These are phyloP conservation scores for Reticulascus tulasneorum DNA, from an alignment of 2,329 filamentous ascomycete genomes.

Conservation along the genomic window DNA sequence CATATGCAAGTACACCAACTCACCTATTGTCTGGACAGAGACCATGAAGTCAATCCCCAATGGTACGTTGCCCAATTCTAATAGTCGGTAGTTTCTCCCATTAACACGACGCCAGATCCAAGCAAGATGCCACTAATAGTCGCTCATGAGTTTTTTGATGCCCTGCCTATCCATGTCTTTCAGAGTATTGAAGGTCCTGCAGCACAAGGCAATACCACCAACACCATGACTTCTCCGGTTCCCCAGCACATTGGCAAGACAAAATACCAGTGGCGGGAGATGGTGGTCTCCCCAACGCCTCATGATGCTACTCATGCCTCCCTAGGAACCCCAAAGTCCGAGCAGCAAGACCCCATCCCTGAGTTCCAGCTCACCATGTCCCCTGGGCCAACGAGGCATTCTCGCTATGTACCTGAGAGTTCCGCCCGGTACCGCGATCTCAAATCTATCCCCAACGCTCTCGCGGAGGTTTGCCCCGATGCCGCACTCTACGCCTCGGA, in stretches of 20 bases:
- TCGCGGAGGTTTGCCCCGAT: slow-evolving; percentile 89
- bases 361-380: slow-evolving; percentile 88
- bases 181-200: slow-evolving; percentile 55
- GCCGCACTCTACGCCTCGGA: slow-evolving; percentile 74
- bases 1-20: slow-evolving; percentile 67
- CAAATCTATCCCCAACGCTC: slow-evolving; percentile 60
- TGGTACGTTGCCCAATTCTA: slow-evolving; percentile 36
- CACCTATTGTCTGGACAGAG: slow-evolving; percentile 86
- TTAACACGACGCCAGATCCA: slow-evolving; percentile 39
- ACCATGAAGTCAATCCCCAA: slow-evolving; percentile 78
- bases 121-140: slow-evolving; percentile 85
- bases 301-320: slow-evolving; percentile 48
- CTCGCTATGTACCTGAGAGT: slow-evolving; percentile 77
- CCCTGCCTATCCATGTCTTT: slow-evolving; percentile 92
- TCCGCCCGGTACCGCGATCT: slow-evolving; percentile 76
- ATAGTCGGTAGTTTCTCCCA: slow-evolving; percentile 1
- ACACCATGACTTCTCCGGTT: slow-evolving; percentile 37
- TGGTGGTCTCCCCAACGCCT: slow-evolving; percentile 69
- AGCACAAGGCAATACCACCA: slow-evolving; percentile 22
- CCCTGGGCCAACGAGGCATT: slow-evolving; percentile 72
- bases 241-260: slow-evolving; percentile 35
- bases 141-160: slow-evolving; percentile 98
- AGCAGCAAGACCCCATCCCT: slow-evolving; percentile 52
- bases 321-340: slow-evolving; percentile 49
- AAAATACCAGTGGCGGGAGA: slow-evolving; percentile 70